Evolutionary conservation across 148 eudicot species (phyloP).

Genomic region (Talinum fruticosum): DNA sequence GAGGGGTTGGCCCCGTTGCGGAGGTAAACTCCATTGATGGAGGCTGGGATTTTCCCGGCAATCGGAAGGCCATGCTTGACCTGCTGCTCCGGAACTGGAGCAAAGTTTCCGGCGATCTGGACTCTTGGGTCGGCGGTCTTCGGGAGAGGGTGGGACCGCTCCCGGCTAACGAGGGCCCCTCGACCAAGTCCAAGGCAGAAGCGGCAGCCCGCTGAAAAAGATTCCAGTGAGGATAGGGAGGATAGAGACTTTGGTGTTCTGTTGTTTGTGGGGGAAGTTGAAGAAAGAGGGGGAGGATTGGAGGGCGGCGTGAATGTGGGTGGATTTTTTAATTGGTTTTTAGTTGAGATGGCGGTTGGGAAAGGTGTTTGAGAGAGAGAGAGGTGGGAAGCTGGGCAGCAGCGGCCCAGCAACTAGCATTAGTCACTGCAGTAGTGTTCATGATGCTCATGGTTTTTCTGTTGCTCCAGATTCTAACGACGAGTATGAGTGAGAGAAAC

Average conservation of each 20-base stretch:
- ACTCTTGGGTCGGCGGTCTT: slow-evolving; percentile 58
- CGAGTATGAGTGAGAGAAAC: too few species aligned
- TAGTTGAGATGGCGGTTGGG: too few species aligned
- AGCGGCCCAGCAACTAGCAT: background rate
- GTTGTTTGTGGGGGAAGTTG: background rate
- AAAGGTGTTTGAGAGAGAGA: too few species aligned
- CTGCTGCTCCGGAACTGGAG: slow-evolving; percentile 60
- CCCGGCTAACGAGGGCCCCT: slow-evolving; percentile 31
- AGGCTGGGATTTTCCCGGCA: slow-evolving; percentile 43
- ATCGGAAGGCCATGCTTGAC: slow-evolving; percentile 34
- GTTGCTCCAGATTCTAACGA: too few species aligned
- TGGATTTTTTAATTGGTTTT: too few species aligned
- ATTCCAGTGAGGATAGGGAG: slow-evolving; percentile 40
- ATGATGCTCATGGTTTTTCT: background rate
- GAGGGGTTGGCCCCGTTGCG: slow-evolving; percentile 72
- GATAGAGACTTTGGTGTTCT: background rate
- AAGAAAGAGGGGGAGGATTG: slow-evolving; percentile 3
- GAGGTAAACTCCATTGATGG: slow-evolving; percentile 59
- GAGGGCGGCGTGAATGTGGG: too few species aligned
- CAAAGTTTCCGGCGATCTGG: slow-evolving; percentile 69
- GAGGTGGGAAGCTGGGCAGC: background rate
- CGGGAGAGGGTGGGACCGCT: slow-evolving; percentile 40
- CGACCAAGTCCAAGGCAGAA: slow-evolving; percentile 38
- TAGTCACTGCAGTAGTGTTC: too few species aligned
- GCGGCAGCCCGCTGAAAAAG: slow-evolving; percentile 43